Conservation (phyloP, 140 eudicot species). For the Flaveria floridana region DNA sequence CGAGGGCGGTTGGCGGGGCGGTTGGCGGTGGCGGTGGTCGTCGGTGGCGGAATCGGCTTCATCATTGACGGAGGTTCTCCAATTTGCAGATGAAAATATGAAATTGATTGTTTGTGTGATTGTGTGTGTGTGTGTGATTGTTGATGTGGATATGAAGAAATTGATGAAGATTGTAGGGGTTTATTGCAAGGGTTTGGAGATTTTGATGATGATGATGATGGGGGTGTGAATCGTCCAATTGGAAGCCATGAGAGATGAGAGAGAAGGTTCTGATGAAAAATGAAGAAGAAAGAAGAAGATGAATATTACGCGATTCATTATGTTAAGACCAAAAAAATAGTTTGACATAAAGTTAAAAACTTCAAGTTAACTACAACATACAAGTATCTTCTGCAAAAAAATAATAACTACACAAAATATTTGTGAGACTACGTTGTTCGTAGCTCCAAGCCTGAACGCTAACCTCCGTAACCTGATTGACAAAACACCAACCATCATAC, state of each 20-base stretch:
- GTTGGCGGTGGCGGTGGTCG: no score
- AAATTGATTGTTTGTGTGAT: no score
- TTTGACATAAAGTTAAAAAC: no score
- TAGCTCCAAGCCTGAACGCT: no score
- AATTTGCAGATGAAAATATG: not conserved
- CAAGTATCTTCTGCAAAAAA: no score
- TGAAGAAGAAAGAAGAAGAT: slow-evolving; percentile 31
- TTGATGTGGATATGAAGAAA: not conserved
- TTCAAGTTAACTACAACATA: no score
- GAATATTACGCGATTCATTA: slow-evolving; percentile 17
- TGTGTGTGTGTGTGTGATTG: not conserved
- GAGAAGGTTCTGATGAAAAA: slow-evolving; percentile 24
- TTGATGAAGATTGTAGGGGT: not conserved
- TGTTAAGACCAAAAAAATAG: no score
- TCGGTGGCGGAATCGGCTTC: slow-evolving; percentile 61
- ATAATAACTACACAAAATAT: no score
- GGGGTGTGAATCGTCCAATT: not conserved
- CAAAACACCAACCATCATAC: no score
- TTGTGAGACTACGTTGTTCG: no score
- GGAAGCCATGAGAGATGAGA: slow-evolving; percentile 24
- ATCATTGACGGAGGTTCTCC: slow-evolving; percentile 28
- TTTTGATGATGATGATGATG: not conserved
- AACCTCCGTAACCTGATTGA: no score
- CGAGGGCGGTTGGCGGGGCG: no score
- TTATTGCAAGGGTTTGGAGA: slow-evolving; percentile 18